Base-by-base conservation (phyloP, 1,284 basidiomycete genomes). In the Apiotrichum domesticum region DNA sequence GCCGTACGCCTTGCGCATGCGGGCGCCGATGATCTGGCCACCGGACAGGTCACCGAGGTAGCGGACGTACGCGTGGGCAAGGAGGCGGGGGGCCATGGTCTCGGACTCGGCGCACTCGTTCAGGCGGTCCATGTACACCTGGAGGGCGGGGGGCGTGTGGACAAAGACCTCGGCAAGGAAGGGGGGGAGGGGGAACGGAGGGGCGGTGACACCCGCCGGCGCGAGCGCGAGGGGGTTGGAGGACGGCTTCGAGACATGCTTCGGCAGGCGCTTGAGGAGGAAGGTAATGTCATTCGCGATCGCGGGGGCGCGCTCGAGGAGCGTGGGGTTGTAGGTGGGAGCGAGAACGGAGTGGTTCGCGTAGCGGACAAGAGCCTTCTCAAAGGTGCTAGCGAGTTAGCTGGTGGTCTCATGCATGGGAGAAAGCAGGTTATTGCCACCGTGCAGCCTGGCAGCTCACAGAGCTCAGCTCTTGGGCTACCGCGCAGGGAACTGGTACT, bases 11-110 rank as follows among this genome's bases (percentile, higher is more conserved):
- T 86, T 86, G 15, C 80, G 79, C 29, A 89, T 76, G 43, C 79
- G 79, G 42, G 82, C 79, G 35, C 84, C 80, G 65, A 91, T 86
- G 60, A 83, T 80, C 77, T 91, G 89, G 0, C 90, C 89, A 14
- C 89, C 89, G 48, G 84, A 86, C 37, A 91, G 79, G 73, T 92
- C 89, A 55, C 88, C 89, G n/a, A 92, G 81, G 75, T 91, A 91
- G 40, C 88, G 82, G 14, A 89, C 87, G 68, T 90, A 90, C 0
- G 87, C 81, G 72, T 91, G 88, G 0, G 88, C 85, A 13, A 91
- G 80, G 29, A 91, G 81, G 1, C 81, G 75, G 0, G 84, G 82
- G 54, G 85, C 81, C 4, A 70, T 57, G 43, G 79, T 72, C 45
- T 78, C 67, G 7, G 80, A 73, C 47, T 85, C 74, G 29, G 78